Base-by-base conservation (phyloP, 176 grass and related monocot genomes). In the Oryza coarctata region DNA sequence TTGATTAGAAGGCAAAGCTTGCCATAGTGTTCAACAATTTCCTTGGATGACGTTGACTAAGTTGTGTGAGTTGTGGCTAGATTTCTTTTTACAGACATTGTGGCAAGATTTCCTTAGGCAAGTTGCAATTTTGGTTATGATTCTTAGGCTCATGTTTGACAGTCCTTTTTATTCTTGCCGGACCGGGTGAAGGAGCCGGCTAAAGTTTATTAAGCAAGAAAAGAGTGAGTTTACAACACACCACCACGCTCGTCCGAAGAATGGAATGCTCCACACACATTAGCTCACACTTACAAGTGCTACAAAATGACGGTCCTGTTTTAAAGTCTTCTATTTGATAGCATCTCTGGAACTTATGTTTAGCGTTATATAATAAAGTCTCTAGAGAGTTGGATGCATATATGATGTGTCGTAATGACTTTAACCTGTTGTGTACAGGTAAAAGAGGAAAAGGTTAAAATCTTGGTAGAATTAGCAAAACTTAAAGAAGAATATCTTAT, bases 381-480 rank as follows among this genome's bases (percentile, higher is more conserved):
- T 84, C 25, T 23, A 76, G 57, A 76, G 57, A 25, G n/a, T 65
- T 65, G 9, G 64, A 83, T 89, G 61, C 30, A 55, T 52, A 27
- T 22, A n/a, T 57, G 55, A 60, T 60, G 22, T 40, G 6, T 79
- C 1, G 27, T 52, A 60, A 65, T 66, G 65, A 73, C 63, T 34
- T 87, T 72, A 36, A 76, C 43, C 38, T 84, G 47, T 71, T 69
- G 5, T 90, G 31, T 89, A 55, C 81, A 98, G 92, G 90, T 98
- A 75, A 94, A 89, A 38, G 86, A 94, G 79, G 95, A 98, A 89
- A 98, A 98, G 79, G 88, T 98, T 62, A 93, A 79, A 65, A 80
- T 86, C 76, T 89, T 98, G 12, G 87, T 94, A 84, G 95, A 98
- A 84, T 91, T 95, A 83, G 90, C 95, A 76, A 89, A 91, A 85